A percentile compares a stretch with the other conserved stretches of the same genome.
Conservation (phyloP, 1,284 basidiomycete genomes). For the Malassezia pachydermatis region DNA sequence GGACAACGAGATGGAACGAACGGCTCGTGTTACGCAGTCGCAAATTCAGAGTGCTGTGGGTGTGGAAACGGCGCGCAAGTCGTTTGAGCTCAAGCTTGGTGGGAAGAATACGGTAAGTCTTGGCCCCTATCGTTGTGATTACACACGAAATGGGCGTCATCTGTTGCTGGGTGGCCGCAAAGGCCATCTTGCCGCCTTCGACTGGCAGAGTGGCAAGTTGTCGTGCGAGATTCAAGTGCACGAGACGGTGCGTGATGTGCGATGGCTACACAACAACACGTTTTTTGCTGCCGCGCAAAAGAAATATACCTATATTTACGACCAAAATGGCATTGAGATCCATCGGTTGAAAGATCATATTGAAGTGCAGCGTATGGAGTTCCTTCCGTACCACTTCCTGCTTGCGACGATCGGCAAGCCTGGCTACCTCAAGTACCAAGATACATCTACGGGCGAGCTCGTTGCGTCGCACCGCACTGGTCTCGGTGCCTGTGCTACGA, state of each 20-base stretch:
- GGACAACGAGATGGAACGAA: constrained; percentile 70
- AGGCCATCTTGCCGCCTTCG: constrained; percentile 88
- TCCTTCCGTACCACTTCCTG: constrained; percentile 90
- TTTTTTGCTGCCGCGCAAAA: constrained; percentile 93
- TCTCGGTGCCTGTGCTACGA: constrained; percentile 65
- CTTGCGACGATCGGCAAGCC: constrained; percentile 73
- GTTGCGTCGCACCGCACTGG: constrained; percentile 67
- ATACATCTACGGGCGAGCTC: constrained; percentile 83
- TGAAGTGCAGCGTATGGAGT: constrained; percentile 82
- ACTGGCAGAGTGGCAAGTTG: constrained; percentile 79
- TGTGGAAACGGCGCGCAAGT: constrained; percentile 62
- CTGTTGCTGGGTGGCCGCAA: constrained; percentile 55
- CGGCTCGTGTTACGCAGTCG: constrained; percentile 74
- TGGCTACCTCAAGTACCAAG: constrained; percentile 91
- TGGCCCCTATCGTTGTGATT: constrained; percentile 69
- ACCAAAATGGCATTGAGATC: constrained; percentile 77
- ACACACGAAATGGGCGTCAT: constrained; percentile 80
- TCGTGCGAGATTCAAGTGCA: constrained; percentile 78
- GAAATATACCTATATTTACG: constrained; percentile 93
- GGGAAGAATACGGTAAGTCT: constrained; percentile 50
- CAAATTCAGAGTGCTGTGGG: constrained; percentile 66
- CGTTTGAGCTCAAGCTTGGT: constrained; percentile 70
- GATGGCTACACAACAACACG: constrained; percentile 82
- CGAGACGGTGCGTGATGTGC: constrained; percentile 83
- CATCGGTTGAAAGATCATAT: constrained; percentile 65